Evolutionary conservation across 495 filamentous ascomycete genomes (phyloP).

Genomic region (Pyrenopolyporus hunteri): DNA sequence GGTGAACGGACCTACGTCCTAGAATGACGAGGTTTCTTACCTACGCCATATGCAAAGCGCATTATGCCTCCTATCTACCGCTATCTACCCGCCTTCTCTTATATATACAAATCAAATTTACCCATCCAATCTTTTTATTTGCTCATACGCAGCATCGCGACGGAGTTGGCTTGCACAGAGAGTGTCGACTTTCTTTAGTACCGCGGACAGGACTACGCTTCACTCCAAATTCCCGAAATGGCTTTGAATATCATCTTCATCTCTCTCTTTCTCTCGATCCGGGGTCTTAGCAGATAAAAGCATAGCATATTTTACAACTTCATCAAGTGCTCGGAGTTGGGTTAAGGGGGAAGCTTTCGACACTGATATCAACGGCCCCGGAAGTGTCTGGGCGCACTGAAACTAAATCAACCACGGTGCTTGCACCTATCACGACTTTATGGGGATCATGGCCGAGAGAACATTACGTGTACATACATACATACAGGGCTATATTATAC

Average conservation of each 20-base stretch:
- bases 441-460: constrained; percentile 30
- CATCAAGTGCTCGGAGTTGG: constrained; percentile 27
- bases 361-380: constrained; percentile 12
- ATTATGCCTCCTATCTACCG: constrained; percentile 8
- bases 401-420: constrained; percentile 10
- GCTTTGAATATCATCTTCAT: constrained; percentile 11
- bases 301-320: constrained; percentile 23
- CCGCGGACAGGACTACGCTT: constrained; percentile 5
- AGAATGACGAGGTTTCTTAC: constrained; percentile 7
- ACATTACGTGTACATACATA: constrained; percentile 24
- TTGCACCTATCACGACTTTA: constrained; percentile 30
- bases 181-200: constrained; percentile 13
- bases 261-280: constrained; percentile 4
- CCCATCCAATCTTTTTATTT: background rate
- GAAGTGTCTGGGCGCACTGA: constrained; percentile 17
- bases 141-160: constrained; percentile 29
- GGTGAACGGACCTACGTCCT: constrained; percentile 30
- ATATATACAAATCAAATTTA: constrained; percentile 10
- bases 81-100: constrained; percentile 1
- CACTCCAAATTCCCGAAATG: constrained; percentile 2
- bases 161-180: constrained; percentile 34
- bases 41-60: constrained; percentile 4
- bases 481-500: constrained; percentile 18
- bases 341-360: constrained; percentile 9
- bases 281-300: constrained; percentile 28